These are phyloP conservation scores for Mycena vitilis DNA, from an alignment of 768 basidiomycete genomes.

Conservation along the genomic window DNA sequence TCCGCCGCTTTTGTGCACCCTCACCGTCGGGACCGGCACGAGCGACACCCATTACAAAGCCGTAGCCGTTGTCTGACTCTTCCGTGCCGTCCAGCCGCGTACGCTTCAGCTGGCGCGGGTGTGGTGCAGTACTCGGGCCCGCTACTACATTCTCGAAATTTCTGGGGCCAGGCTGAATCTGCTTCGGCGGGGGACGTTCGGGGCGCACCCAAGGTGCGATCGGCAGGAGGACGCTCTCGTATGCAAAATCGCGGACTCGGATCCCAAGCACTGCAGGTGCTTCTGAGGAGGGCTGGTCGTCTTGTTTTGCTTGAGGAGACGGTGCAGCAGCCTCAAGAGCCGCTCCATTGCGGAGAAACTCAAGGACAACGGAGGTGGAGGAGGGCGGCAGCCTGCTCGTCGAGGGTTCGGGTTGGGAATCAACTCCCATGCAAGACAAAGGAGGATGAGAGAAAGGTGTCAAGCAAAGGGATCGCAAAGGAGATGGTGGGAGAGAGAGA, in stretches of 20 bases:
- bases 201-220: constrained; percentile 57
- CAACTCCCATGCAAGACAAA: constrained; percentile 14
- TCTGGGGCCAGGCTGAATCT: constrained; percentile 54
- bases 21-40: constrained; percentile 8
- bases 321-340: background rate
- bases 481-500: background rate
- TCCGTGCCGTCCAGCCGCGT: constrained; percentile 28
- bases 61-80: constrained; percentile 23
- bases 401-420: constrained; percentile 17
- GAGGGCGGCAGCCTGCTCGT: constrained; percentile 11
- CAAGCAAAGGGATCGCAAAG: background rate
- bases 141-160: constrained; percentile 34
- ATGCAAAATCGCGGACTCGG: constrained; percentile 67
- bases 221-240: constrained; percentile 74
- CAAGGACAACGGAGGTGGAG: constrained; percentile 8
- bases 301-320: background rate
- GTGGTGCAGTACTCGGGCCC: constrained; percentile 28
- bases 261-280: constrained; percentile 49
- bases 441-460: background rate
- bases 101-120: constrained; percentile 20
- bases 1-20: constrained; percentile 6
- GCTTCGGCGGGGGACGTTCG: constrained; percentile 49
- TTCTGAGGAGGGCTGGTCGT: constrained; percentile 40
- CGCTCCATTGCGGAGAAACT: background rate
- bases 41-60: constrained; percentile 29